Evolutionary conservation across 148 eudicot species (phyloP).

Genomic region (Pharnaceum exiguum): DNA sequence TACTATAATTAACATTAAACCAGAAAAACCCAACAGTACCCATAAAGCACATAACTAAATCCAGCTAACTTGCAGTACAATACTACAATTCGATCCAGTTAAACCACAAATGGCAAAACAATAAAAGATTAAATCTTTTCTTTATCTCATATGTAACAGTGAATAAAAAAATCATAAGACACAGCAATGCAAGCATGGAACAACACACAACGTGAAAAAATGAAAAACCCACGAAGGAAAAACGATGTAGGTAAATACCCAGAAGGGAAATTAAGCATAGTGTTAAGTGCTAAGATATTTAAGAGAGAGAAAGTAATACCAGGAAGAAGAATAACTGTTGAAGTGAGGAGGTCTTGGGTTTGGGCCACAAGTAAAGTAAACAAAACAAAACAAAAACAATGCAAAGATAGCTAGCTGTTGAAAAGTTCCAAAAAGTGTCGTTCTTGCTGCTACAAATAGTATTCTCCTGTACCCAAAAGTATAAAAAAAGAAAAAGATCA

Average conservation of each 20-base stretch:
- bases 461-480: background rate
- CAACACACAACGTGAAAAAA: background rate
- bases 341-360: background rate
- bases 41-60: no score
- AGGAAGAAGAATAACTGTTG: background rate
- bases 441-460: no score
- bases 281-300: background rate
- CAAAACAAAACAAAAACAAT: no score
- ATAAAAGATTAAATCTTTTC: no score
- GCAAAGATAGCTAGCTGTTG: no score
- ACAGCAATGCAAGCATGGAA: background rate
- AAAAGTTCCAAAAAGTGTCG: conserved; percentile 18
- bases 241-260: background rate
- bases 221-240: background rate
- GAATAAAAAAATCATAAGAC: background rate
- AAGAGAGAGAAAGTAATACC: conserved; percentile 24
- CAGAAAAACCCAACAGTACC: no score
- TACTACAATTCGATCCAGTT: no score
- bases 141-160: no score
- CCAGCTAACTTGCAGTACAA: no score
- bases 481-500: background rate
- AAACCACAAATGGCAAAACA: no score
- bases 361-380: conserved; percentile 15
- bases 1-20: no score
- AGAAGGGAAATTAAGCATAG: background rate